Evolutionary conservation across 1,284 basidiomycete species (phyloP).

Genomic region (Malassezia pachydermatis): DNA sequence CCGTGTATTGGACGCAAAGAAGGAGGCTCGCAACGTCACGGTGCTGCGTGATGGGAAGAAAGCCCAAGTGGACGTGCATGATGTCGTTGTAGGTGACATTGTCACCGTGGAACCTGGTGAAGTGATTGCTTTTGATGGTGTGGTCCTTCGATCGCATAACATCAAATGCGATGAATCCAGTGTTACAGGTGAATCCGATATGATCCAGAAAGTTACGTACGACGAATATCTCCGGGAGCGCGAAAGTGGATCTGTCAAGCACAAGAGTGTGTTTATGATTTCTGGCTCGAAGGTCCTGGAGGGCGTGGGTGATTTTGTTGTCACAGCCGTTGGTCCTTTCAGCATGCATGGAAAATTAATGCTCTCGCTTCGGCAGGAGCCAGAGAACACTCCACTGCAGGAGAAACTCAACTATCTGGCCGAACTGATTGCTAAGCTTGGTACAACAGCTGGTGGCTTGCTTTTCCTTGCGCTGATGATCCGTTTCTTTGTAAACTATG

Average conservation of each 20-base stretch:
- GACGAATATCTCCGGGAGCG: conserved; percentile 58
- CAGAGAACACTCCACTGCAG: conserved; percentile 81
- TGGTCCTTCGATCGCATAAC: conserved; percentile 84
- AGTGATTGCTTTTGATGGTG: conserved; percentile 85
- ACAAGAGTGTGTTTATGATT: conserved; percentile 78
- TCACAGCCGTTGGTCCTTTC: conserved; percentile 79
- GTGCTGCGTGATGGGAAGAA: conserved; percentile 76
- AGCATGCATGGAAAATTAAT: conserved; percentile 78
- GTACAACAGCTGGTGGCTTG: conserved; percentile 67
- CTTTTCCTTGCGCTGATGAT: conserved; percentile 83
- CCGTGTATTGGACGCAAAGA: conserved; percentile 79
- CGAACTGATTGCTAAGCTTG: conserved; percentile 84
- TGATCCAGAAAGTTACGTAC: conserved; percentile 77
- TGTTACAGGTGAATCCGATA: conserved; percentile 89
- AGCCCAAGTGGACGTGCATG: conserved; percentile 66
- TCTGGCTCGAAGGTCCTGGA: conserved; percentile 91
- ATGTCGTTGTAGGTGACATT: conserved; percentile 87
- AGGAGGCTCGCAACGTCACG: conserved; percentile 87
- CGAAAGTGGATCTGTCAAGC: conserved; percentile 52
- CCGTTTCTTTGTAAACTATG: conserved; percentile 77
- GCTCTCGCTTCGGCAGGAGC: conserved; percentile 55
- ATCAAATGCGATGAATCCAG: conserved; percentile 93
- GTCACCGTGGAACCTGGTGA: conserved; percentile 88
- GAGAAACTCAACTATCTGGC: conserved; percentile 83
- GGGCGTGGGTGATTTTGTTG: conserved; percentile 83